phyloP scores from a whole-genome alignment of 495 filamentous ascomycete genomes.

The Trichocladium antarcticum region DNA sequence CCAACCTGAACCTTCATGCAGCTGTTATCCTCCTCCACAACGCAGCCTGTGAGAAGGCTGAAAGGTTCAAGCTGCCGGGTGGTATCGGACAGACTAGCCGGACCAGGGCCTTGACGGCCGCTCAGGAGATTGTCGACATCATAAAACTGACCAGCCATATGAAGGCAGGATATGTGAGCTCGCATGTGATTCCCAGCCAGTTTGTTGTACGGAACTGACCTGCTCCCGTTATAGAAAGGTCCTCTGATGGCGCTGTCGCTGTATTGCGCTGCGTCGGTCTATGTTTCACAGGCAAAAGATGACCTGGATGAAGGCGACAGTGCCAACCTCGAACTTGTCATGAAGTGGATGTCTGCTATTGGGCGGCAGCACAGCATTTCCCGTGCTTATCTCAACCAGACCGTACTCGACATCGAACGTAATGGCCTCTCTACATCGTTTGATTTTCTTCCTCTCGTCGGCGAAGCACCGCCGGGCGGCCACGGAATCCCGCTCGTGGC shows the following conservation, averaged over 20 bases:
- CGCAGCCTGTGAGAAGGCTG: constrained; percentile 31
- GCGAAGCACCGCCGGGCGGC: background rate
- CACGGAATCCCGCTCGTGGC: constrained; percentile 34
- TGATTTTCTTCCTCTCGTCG: background rate
- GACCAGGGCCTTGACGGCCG: constrained; percentile 27
- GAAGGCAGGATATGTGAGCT: constrained; percentile 18
- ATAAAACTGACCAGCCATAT: constrained; percentile 29
- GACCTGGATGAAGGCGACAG: constrained; percentile 5
- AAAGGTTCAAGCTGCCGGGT: constrained; percentile 27
- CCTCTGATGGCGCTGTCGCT: constrained; percentile 33
- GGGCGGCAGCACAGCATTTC: constrained; percentile 30
- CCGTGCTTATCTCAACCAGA: constrained; percentile 31
- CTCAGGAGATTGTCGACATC: constrained; percentile 36
- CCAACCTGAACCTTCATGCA: constrained; percentile 37
- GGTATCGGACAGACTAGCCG: constrained; percentile 25
- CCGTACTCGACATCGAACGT: constrained; percentile 29
- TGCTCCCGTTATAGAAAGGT: constrained; percentile 20
- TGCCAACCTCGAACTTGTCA: constrained; percentile 31
- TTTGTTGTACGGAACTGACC: background rate
- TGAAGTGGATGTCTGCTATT: constrained; percentile 30
- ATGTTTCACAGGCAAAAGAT: constrained; percentile 26
- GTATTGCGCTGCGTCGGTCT: constrained; percentile 35
- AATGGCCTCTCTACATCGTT: constrained; percentile 22
- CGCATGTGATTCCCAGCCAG: background rate
- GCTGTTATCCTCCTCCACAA: constrained; percentile 37